phyloP scores from a whole-genome alignment of 805 yeast species.

The Diddensiella santjacobensis region DNA sequence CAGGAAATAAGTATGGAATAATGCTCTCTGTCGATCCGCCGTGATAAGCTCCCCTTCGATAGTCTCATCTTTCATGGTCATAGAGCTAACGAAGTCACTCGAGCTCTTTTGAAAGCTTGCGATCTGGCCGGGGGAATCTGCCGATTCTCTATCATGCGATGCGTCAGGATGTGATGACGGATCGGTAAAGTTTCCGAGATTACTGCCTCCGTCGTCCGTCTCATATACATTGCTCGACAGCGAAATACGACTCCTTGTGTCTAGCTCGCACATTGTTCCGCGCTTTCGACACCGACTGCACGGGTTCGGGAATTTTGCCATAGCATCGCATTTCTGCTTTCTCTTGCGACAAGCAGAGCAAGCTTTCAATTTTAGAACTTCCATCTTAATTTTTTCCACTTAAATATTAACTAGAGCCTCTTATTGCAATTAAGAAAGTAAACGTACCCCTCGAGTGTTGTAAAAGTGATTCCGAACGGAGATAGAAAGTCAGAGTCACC shows the following conservation, averaged over 20 bases:
- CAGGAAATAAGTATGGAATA: neutral
- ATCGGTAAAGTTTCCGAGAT: neutral
- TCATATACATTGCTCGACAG: neutral
- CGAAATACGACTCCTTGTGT: constrained; percentile 27
- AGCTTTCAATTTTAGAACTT: constrained; percentile 29
- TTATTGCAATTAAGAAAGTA: too few species aligned
- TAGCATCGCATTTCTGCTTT: constrained; percentile 81
- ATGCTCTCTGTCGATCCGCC: neutral
- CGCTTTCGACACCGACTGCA: constrained; percentile 74
- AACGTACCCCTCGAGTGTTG: too few species aligned
- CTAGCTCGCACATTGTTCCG: constrained; percentile 75
- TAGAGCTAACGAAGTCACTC: neutral
- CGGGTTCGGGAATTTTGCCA: constrained; percentile 68
- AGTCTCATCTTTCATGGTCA: constrained; percentile 1
- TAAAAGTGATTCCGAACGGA: too few species aligned
- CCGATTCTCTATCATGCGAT: neutral
- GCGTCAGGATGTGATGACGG: neutral
- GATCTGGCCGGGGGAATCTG: neutral
- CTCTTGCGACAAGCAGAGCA: constrained; percentile 88
- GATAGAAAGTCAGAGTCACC: too few species aligned
- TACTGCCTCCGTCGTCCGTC: neutral
- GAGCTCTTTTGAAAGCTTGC: neutral
- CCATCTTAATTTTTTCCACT: too few species aligned
- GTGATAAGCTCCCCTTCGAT: neutral
- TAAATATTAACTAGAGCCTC: too few species aligned